Conservation (phyloP, 805 yeast genomes). For the Candida ipomoeae region DNA sequence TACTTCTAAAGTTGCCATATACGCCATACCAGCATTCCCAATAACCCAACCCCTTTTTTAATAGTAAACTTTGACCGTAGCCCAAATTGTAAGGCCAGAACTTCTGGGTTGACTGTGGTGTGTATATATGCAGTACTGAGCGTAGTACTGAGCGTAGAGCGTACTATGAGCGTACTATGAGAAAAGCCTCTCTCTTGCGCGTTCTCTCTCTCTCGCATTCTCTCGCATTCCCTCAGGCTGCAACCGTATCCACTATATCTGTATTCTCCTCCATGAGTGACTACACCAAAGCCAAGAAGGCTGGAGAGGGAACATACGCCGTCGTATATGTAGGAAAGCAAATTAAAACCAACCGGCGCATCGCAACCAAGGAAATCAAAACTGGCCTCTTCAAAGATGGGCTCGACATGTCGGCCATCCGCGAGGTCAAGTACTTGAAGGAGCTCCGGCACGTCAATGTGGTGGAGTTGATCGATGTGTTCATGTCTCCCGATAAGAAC, state of each 20-base stretch:
- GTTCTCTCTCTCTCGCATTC: too few relatives aligned
- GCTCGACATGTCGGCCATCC: slow-evolving; percentile 92
- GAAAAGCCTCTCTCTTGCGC: not conserved
- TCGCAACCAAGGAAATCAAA: slow-evolving; percentile 95
- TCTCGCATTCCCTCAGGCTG: not conserved
- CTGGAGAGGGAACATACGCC: slow-evolving; percentile 99
- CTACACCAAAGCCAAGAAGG: slow-evolving; percentile 66
- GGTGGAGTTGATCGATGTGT: slow-evolving; percentile 86
- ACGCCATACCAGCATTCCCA: too few relatives aligned
- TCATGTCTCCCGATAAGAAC: slow-evolving; percentile 52
- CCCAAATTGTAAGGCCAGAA: too few relatives aligned
- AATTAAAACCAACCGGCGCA: slow-evolving; percentile 46
- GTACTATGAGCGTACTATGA: not conserved
- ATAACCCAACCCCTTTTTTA: too few relatives aligned
- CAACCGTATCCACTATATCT: not conserved
- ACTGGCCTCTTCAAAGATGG: slow-evolving; percentile 95
- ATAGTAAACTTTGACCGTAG: too few relatives aligned
- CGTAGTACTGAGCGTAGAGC: too few relatives aligned
- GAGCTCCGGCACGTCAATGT: slow-evolving; percentile 74
- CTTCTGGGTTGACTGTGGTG: too few relatives aligned
- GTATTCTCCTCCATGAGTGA: not conserved
- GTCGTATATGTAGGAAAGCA: slow-evolving; percentile 86
- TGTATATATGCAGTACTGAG: too few relatives aligned
- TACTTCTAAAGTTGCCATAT: too few relatives aligned
- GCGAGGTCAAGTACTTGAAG: slow-evolving; percentile 86